These are phyloP conservation scores for Inga oerstediana DNA, from an alignment of 306 rosid species.

Conservation along the genomic window DNA sequence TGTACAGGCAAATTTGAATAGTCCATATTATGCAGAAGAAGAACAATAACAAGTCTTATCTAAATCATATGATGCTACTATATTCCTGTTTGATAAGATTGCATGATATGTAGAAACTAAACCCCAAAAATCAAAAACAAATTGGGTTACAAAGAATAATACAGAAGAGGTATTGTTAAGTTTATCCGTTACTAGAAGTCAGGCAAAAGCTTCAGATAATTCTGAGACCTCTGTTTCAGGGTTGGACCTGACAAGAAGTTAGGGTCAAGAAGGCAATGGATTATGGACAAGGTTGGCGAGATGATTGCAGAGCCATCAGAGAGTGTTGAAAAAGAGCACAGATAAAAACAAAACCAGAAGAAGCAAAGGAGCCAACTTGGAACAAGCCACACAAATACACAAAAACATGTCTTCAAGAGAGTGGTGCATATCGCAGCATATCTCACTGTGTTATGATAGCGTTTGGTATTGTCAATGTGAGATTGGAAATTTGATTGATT, in stretches of 20 bases:
- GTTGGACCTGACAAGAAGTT: conserved; percentile 37
- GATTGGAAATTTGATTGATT: not conserved
- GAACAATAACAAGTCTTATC: not conserved
- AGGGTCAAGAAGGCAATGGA: conserved; percentile 47
- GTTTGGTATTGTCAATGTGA: conserved; percentile 11
- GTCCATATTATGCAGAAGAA: conserved; percentile 19
- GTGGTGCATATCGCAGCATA: conserved; percentile 58
- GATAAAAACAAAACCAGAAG: conserved; percentile 38
- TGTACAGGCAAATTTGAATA: not conserved
- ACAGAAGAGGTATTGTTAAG: not conserved
- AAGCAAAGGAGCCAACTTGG: conserved; percentile 23
- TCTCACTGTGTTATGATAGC: conserved; percentile 37
- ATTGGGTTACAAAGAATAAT: conserved; percentile 14
- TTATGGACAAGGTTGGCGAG: conserved; percentile 39
- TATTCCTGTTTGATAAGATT: not conserved
- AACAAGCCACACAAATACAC: conserved; percentile 12
- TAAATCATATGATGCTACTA: not conserved
- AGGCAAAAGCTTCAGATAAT: conserved; percentile 26
- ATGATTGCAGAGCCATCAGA: conserved; percentile 27
- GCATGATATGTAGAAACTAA: not conserved
- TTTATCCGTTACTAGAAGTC: conserved; percentile 36
- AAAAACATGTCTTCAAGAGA: conserved; percentile 35
- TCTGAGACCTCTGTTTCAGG: conserved; percentile 26
- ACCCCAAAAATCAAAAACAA: not conserved
- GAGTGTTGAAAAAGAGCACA: conserved; percentile 28